These are phyloP conservation scores for Penstemon newberryi DNA, from an alignment of 257 asterid genomes.

Conservation along the genomic window DNA sequence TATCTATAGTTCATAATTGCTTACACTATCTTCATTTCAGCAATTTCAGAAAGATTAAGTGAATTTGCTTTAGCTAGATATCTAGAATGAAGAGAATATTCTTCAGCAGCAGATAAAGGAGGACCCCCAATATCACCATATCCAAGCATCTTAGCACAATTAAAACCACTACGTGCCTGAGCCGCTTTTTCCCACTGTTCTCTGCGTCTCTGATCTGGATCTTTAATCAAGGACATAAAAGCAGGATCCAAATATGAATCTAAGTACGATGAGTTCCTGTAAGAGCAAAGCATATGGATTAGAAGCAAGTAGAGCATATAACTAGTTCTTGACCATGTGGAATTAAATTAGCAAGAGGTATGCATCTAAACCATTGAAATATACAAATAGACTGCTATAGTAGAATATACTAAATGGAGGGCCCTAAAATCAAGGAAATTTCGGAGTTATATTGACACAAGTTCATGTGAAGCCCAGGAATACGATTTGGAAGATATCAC, in stretches of 20 bases:
- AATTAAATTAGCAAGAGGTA: constrained; percentile 12
- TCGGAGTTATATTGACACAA: constrained; percentile 4
- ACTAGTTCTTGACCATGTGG: constrained; percentile 15
- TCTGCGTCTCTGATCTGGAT: constrained; percentile 81
- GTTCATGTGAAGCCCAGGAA: neutral
- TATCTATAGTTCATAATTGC: constrained; percentile 32
- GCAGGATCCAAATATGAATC: constrained; percentile 90
- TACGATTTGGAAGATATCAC: neutral
- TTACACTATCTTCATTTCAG: constrained; percentile 95
- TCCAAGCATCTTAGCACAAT: constrained; percentile 71
- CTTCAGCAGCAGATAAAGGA: constrained; percentile 88
- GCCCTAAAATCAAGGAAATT: constrained; percentile 7
- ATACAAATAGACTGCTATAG: neutral
- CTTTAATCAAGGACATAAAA: constrained; percentile 87
- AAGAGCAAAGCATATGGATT: constrained; percentile 20
- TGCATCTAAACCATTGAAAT: constrained; percentile 14
- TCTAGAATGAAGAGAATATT: constrained; percentile 91
- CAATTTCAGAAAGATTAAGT: constrained; percentile 80
- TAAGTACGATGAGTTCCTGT: constrained; percentile 72
- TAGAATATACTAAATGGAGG: constrained; percentile 15
- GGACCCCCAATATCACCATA: constrained; percentile 89
- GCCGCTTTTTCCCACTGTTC: constrained; percentile 93
- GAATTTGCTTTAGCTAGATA: constrained; percentile 95
- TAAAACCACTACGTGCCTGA: constrained; percentile 77
- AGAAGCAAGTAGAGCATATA: constrained; percentile 17